phyloP scores from a whole-genome alignment of 306 rosid genomes.

The Glycine latifolia region DNA sequence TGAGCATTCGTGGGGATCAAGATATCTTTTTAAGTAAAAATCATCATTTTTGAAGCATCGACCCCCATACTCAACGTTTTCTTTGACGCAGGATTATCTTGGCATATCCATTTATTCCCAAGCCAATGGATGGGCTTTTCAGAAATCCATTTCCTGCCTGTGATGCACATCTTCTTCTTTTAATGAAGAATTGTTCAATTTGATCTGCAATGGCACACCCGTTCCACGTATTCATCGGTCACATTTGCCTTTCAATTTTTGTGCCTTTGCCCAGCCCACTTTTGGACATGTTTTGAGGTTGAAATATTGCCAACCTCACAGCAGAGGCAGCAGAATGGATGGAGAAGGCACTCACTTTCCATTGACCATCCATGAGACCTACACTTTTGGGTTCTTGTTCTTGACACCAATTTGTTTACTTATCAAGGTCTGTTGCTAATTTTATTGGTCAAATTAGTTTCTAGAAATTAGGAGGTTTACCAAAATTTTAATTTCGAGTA shows the following conservation, averaged over 20 bases:
- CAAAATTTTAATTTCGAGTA: conserved; percentile 58
- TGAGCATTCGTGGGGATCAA: conserved; percentile 76
- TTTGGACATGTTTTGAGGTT: conserved; percentile 68
- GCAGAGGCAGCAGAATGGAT: conserved; percentile 84
- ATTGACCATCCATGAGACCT: conserved; percentile 89
- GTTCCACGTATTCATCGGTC: conserved; percentile 78
- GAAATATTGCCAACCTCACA: conserved; percentile 83
- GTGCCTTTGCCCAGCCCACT: conserved; percentile 86
- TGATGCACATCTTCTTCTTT: conserved; percentile 78
- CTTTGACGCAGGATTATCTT: conserved; percentile 98
- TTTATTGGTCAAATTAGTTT: conserved; percentile 88
- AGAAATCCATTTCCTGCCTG: conserved; percentile 73
- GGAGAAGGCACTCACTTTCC: conserved; percentile 86
- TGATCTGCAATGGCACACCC: conserved; percentile 72
- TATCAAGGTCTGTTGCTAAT: conserved; percentile 96
- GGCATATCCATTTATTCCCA: conserved; percentile 87
- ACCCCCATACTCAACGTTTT: conserved; percentile 98
- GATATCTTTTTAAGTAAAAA: conserved; percentile 66
- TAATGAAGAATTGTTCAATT: conserved; percentile 73
- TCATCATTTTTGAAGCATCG: conserved; percentile 68
- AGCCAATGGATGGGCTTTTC: conserved; percentile 90
- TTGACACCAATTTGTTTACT: conserved; percentile 86
- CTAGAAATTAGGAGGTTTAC: conserved; percentile 67
- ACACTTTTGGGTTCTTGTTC: conserved; percentile 96
- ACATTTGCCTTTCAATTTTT: conserved; percentile 78